Evolutionary conservation across 768 basidiomycete genomes (phyloP).

Genomic region (Crucibulum laeve): DNA sequence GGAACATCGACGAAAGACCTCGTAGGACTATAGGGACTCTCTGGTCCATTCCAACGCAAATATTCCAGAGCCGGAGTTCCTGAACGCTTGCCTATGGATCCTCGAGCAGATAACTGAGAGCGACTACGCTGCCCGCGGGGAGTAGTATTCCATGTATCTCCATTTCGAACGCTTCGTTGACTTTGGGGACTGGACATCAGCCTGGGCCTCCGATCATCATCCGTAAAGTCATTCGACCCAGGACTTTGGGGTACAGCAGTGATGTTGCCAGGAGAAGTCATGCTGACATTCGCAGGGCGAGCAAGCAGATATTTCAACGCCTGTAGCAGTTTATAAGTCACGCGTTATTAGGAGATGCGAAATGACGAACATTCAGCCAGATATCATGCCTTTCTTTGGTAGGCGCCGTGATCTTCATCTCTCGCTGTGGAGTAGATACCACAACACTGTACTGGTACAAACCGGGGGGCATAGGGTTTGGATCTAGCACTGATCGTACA

Average conservation of each 20-base stretch:
- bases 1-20: slow-evolving; percentile 60
- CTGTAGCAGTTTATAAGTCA: slow-evolving; percentile 33
- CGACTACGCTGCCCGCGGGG: slow-evolving; percentile 75
- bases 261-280: slow-evolving; percentile 34
- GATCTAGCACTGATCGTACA: slow-evolving; percentile 87
- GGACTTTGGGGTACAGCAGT: slow-evolving; percentile 44
- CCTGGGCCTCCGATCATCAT: slow-evolving; percentile 46
- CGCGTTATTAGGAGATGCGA: slow-evolving; percentile 7
- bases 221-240: slow-evolving; percentile 40
- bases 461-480: slow-evolving; percentile 94
- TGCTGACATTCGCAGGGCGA: slow-evolving; percentile 47
- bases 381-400: slow-evolving; percentile 96
- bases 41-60: slow-evolving; percentile 71
- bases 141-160: slow-evolving; percentile 69
- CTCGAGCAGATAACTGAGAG: slow-evolving; percentile 70
- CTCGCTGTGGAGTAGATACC: slow-evolving; percentile 87
- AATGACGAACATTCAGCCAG: slow-evolving; percentile 77
- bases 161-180: slow-evolving; percentile 66
- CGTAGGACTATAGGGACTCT: slow-evolving; percentile 73
- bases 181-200: slow-evolving; percentile 65
- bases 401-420: slow-evolving; percentile 98
- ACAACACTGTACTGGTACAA: slow-evolving; percentile 90
- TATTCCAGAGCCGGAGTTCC: slow-evolving; percentile 94
- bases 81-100: slow-evolving; percentile 78
- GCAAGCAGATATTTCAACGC: slow-evolving; percentile 88